Base-by-base conservation (phyloP, 257 asterid genomes). In the Gentiana macrophylla region DNA sequence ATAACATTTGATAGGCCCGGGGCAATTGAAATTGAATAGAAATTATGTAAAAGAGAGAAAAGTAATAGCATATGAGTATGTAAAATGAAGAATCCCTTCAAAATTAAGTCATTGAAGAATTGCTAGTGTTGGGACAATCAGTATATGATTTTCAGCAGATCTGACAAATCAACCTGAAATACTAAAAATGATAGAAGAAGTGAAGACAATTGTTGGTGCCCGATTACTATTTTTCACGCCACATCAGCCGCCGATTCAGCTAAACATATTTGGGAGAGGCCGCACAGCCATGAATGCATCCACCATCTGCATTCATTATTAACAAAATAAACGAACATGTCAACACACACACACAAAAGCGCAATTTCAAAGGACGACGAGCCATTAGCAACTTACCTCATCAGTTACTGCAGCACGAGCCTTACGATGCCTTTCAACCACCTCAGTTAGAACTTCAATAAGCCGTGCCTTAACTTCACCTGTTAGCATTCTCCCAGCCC, bases 351-450 rank as follows among this genome's bases (percentile, higher is more conserved):
- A 41, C 0, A 5, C 6, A 41, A 41, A 41, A 2, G 1, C 2
- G 46, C 9, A 0, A 0, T 4, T 41, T 5, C 8, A 41, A 41
- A 3, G 46, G 8, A 55, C 37, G 61, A 54, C 24, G 52, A 46
- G 55, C n/a, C 48, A 34, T 12, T 34, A 35, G 41, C 59, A 50
- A 32, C 50, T 66, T 69, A 91, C 96, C 98, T 87, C 94, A 44
- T 91, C 96, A 13, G 96, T 91, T 59, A 91, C 96, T 59, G 86
- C 82, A 50, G 88, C 92, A 64, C 98, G 77, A 63, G 96, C 92
- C 63, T 62, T 77, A 48, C 74, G 75, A 68, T 87, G 96, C 69
- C 89, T 82, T 78, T 91, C 94, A 33, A 91, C 98, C 38, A 91
- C 2, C 41, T 82, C 93, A 2, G 84, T 74, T 70, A 91, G 68